Base-by-base conservation (phyloP, 805 yeast species). In the Ogataea methanolica region DNA sequence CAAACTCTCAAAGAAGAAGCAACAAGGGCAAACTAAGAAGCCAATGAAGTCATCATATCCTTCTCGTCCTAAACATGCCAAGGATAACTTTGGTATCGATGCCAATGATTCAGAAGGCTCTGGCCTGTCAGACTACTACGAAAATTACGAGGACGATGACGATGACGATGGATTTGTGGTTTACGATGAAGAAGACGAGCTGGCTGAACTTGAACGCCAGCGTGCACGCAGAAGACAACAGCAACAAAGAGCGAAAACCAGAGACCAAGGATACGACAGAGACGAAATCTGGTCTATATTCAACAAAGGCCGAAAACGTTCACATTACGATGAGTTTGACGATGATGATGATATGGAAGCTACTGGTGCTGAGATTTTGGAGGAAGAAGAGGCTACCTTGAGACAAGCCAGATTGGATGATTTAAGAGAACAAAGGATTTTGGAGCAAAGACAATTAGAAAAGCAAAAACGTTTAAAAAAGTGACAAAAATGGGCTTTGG, bases 261-360 rank as follows among this genome's bases (percentile, higher is more conserved):
- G 21, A 34, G 44, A 35, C 35, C 65, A 62, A 4, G 89, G 82
- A 3, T 87, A 86, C 54, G 87, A 88, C 56, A 70, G 92, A 39
- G 90, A 86, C 53, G 96, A 90, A 64, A 91, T 92, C 41, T 89
- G 97, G 97, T 79, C 82, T 17, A 76, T 92, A 66, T 86, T 91
- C 65, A 83, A 81, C 59, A 74, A 78, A 48, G 88, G 90, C 40
- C 42, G 46, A 21, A 31, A 29, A 17, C 19, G 38, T 3, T 23
- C 36, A 6, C 43, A 33, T 33, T 64, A 66, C 33, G 66, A 73
- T 46, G 74, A 71, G 51, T 62, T 70, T 26, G 66, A 67, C 35
- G 70, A 73, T 44, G 80, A 77, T 7, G 78, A 76, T 33, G 89
- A 88, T 58, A 92, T 94, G 97, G 98, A 92, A 62, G 97, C 97